Evolutionary conservation across 768 basidiomycete species (phyloP).

Genomic region (Boletus rubroflammeus): DNA sequence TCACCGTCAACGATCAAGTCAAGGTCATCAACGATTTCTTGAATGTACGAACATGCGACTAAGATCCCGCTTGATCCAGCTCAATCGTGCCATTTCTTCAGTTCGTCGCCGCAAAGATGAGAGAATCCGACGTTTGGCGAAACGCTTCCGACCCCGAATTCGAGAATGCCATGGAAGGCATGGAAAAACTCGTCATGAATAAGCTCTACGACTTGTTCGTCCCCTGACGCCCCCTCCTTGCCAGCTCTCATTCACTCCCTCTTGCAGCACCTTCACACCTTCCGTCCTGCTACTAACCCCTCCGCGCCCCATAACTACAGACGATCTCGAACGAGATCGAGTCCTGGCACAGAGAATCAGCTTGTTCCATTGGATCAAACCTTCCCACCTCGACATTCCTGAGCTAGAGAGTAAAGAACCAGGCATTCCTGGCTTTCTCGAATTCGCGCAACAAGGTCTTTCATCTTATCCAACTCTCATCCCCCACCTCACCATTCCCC

Average conservation of each 20-base stretch:
- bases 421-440: constrained; percentile 65
- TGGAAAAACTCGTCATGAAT: constrained; percentile 99
- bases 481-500: constrained; percentile 1
- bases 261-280: constrained; percentile 84
- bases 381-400: constrained; percentile 87
- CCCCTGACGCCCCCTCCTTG: background rate
- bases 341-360: constrained; percentile 86
- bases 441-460: constrained; percentile 85
- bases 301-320: constrained; percentile 78
- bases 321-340: constrained; percentile 95
- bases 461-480: background rate
- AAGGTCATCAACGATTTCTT: constrained; percentile 95
- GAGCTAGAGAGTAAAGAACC: constrained; percentile 56
- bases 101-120: constrained; percentile 92
- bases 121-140: constrained; percentile 78
- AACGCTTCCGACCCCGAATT: constrained; percentile 78
- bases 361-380: constrained; percentile 87
- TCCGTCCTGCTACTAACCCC: constrained; percentile 64
- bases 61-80: constrained; percentile 3
- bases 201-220: constrained; percentile 91
- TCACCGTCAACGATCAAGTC: constrained; percentile 89
- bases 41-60: constrained; percentile 42
- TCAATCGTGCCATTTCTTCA: constrained; percentile 33
- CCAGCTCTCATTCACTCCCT: constrained; percentile 5
- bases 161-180: constrained; percentile 95